phyloP scores from a whole-genome alignment of 768 basidiomycete genomes.

The Sarcomyxa edulis region DNA sequence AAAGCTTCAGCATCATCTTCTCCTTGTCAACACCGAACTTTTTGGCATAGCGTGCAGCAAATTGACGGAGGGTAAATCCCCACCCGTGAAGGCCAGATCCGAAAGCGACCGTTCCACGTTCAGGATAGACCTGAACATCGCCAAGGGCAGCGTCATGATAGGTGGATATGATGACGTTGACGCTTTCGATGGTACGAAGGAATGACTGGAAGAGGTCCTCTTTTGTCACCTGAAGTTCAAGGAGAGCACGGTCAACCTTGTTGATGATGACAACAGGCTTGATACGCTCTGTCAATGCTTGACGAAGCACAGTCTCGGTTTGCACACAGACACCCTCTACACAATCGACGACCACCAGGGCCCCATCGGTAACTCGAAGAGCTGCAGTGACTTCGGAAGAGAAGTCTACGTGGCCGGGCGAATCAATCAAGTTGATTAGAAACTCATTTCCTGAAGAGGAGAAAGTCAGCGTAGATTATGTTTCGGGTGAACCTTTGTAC shows the following conservation, averaged over 20 bases:
- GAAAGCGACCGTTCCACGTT: conserved; percentile 97
- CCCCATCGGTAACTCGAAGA: conserved; percentile 99
- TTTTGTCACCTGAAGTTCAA: conserved; percentile 96
- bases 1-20: conserved; percentile 96
- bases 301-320: conserved; percentile 98
- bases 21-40: conserved; percentile 99
- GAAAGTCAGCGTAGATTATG: neutral
- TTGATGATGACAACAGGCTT: conserved; percentile 99
- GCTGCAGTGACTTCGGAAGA: conserved; percentile 99
- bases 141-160: conserved; percentile 93
- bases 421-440: conserved; percentile 99
- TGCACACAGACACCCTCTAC: conserved; percentile 99
- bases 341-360: conserved; percentile 98
- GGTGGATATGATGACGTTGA: conserved; percentile 98
- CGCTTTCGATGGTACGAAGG: conserved; percentile 93
- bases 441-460: conserved; percentile 73
- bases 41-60: conserved; percentile 91
- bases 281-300: conserved; percentile 96
- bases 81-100: conserved; percentile 99
- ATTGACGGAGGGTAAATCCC: conserved; percentile 98
- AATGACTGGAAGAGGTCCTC: conserved; percentile 98
- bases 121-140: conserved; percentile 98
- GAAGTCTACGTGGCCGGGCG: conserved; percentile 99
- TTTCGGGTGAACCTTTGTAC: conserved; percentile 15
- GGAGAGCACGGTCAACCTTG: conserved; percentile 99